A percentile compares a stretch with the other conserved stretches of the same genome.
Conservation (phyloP, 2,329 filamentous ascomycete species). For the Fusarium luffae region DNA sequence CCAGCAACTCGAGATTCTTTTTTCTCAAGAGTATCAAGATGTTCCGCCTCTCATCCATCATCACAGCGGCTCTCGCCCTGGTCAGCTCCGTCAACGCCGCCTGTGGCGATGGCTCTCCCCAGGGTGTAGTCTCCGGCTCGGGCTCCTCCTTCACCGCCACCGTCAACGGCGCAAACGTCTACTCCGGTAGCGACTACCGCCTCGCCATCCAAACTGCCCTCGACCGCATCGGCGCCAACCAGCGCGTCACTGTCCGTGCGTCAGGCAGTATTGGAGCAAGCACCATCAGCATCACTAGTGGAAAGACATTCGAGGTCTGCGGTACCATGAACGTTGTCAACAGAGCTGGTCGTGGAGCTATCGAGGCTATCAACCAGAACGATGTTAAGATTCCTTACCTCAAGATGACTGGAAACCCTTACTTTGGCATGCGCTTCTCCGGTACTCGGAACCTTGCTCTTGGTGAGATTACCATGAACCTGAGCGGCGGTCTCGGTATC, state of each 20-base stretch:
- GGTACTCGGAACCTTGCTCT: slow-evolving; percentile 61
- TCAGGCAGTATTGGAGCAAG: slow-evolving; percentile 66
- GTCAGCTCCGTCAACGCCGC: slow-evolving; percentile 54
- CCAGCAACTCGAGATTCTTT: background rate
- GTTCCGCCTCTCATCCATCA: slow-evolving; percentile 48
- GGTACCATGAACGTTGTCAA: slow-evolving; percentile 63
- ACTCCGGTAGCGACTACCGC: slow-evolving; percentile 64
- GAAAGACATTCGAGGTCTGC: slow-evolving; percentile 69
- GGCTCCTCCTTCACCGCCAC: slow-evolving; percentile 59
- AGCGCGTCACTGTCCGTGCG: slow-evolving; percentile 65
- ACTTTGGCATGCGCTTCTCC: slow-evolving; percentile 67
- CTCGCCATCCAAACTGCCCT: slow-evolving; percentile 65
- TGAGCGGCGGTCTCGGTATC: slow-evolving; percentile 65
- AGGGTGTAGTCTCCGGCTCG: slow-evolving; percentile 60
- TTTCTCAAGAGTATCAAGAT: slow-evolving; percentile 40
- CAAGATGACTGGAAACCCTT: slow-evolving; percentile 67
- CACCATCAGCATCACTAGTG: slow-evolving; percentile 62
- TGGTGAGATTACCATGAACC: slow-evolving; percentile 65
- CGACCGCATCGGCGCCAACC: slow-evolving; percentile 61
- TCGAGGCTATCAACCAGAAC: slow-evolving; percentile 61
- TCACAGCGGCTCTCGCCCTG: slow-evolving; percentile 57
- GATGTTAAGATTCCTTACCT: slow-evolving; percentile 66
- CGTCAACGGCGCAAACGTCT: slow-evolving; percentile 58
- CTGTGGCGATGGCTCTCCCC: slow-evolving; percentile 60
- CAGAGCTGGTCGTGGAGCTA: slow-evolving; percentile 61